Evolutionary conservation across 2,329 filamentous ascomycete species (phyloP).

Genomic region (Cytospora mali): DNA sequence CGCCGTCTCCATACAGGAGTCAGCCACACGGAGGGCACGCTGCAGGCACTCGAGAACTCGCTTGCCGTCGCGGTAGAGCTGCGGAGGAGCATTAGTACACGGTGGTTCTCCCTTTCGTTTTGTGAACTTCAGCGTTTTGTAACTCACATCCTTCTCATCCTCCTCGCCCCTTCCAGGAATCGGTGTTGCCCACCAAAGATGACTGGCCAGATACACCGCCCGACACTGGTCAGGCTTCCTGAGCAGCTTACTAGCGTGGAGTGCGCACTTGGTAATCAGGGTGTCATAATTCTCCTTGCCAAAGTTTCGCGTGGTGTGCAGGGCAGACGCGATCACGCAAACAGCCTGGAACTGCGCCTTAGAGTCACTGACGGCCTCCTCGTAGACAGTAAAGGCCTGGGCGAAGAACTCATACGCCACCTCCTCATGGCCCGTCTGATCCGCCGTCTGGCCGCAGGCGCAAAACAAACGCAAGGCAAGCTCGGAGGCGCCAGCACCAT

Average conservation of each 20-base stretch:
- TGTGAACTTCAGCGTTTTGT: neutral
- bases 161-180: slow-evolving; percentile 76
- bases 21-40: slow-evolving; percentile 89
- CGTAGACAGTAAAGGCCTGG: slow-evolving; percentile 96
- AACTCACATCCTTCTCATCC: slow-evolving; percentile 75
- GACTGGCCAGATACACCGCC: slow-evolving; percentile 93
- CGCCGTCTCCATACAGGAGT: slow-evolving; percentile 98
- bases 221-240: slow-evolving; percentile 98
- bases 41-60: slow-evolving; percentile 95
- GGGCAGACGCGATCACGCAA: slow-evolving; percentile 84
- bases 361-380: slow-evolving; percentile 93
- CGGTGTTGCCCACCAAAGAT: slow-evolving; percentile 97
- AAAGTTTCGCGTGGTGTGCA: slow-evolving; percentile 89
- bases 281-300: slow-evolving; percentile 98
- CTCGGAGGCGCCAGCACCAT: slow-evolving; percentile 76
- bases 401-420: slow-evolving; percentile 98
- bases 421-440: slow-evolving; percentile 90
- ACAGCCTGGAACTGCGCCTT: slow-evolving; percentile 98
- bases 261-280: slow-evolving; percentile 93
- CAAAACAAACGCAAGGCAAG: slow-evolving; percentile 88
- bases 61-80: slow-evolving; percentile 97
- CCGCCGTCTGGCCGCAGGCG: slow-evolving; percentile 88
- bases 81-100: slow-evolving; percentile 13
- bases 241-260: slow-evolving; percentile 94
- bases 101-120: neutral